A percentile compares a stretch with the other conserved stretches of the same genome.
These are phyloP conservation scores for Calonectria hawksworthii DNA, from an alignment of 2,329 filamentous ascomycete species.

Conservation along the genomic window DNA sequence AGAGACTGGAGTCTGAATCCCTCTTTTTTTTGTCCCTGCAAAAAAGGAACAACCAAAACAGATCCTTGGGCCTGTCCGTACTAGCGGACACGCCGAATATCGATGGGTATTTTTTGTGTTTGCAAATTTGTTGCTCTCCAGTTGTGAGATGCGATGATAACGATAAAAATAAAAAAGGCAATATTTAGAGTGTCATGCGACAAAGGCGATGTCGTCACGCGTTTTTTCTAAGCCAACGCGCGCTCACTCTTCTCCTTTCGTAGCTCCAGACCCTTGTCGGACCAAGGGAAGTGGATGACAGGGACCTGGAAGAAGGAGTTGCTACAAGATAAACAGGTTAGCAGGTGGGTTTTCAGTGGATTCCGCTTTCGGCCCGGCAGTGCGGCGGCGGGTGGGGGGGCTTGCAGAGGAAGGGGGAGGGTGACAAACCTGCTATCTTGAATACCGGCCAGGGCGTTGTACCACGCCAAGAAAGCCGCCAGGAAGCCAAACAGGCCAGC, in stretches of 20 bases:
- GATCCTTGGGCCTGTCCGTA: conserved; percentile 2
- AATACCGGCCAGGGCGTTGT: conserved; percentile 87
- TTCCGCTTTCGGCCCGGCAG: background rate
- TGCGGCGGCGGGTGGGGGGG: conserved; percentile 19
- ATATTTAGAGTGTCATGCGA: conserved; percentile 36
- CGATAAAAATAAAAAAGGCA: conserved; percentile 10
- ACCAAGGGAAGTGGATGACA: conserved; percentile 96
- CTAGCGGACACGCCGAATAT: conserved; percentile 20
- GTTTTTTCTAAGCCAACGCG: conserved; percentile 38
- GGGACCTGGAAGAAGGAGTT: conserved; percentile 92
- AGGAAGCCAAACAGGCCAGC: conserved; percentile 86
- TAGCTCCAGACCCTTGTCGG: conserved; percentile 77
- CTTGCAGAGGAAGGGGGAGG: background rate
- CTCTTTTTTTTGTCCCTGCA: background rate
- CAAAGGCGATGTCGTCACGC: conserved; percentile 17
- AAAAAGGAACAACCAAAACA: conserved; percentile 1
- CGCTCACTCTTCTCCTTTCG: conserved; percentile 61
- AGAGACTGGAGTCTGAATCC: background rate
- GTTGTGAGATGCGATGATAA: conserved; percentile 20
- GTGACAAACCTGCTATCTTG: conserved; percentile 75
- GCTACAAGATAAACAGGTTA: conserved; percentile 64
- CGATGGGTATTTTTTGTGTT: background rate
- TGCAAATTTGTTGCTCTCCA: conserved; percentile 5
- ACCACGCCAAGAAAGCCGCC: conserved; percentile 87
- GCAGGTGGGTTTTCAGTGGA: conserved; percentile 31